A percentile compares a stretch with the other conserved stretches of the same genome.
These are phyloP conservation scores for Daldinia childiae DNA, from an alignment of 495 filamentous ascomycete species.

Conservation along the genomic window DNA sequence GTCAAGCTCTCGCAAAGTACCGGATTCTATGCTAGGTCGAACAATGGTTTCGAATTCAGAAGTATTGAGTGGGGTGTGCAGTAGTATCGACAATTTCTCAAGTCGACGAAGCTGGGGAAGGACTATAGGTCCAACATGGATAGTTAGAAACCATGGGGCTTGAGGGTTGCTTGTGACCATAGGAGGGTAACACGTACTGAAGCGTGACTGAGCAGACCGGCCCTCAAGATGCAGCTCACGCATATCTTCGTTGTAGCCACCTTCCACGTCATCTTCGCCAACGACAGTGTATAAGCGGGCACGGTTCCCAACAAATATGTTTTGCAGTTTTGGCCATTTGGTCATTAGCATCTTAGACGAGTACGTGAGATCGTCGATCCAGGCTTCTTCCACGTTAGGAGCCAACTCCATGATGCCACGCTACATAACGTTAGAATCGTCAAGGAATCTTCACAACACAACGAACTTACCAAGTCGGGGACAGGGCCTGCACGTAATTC, in stretches of 20 bases:
- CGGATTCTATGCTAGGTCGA: slow-evolving; percentile 40
- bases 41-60: slow-evolving; percentile 20
- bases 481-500: not conserved
- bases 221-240: slow-evolving; percentile 33
- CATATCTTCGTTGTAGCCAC: slow-evolving; percentile 4
- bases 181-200: not conserved
- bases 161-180: not conserved
- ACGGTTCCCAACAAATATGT: slow-evolving; percentile 27
- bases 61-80: not conserved
- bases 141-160: not conserved
- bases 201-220: not conserved
- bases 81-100: slow-evolving; percentile 32
- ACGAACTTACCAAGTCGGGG: slow-evolving; percentile 12
- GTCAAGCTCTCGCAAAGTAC: slow-evolving; percentile 36
- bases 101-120: slow-evolving; percentile 18
- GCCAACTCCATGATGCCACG: slow-evolving; percentile 7
- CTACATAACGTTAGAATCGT: slow-evolving; percentile 26
- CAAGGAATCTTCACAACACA: not conserved
- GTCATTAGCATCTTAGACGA: not conserved
- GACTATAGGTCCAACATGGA: not conserved
- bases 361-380: slow-evolving; percentile 23
- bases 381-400: slow-evolving; percentile 42
- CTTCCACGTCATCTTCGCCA: not conserved
- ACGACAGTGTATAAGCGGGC: not conserved
- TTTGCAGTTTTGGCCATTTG: slow-evolving; percentile 31